A percentile compares a stretch with the other conserved stretches of the same genome.
These are phyloP conservation scores for Penicillium griseofulvum DNA, from an alignment of 2,329 filamentous ascomycete genomes.

Conservation along the genomic window DNA sequence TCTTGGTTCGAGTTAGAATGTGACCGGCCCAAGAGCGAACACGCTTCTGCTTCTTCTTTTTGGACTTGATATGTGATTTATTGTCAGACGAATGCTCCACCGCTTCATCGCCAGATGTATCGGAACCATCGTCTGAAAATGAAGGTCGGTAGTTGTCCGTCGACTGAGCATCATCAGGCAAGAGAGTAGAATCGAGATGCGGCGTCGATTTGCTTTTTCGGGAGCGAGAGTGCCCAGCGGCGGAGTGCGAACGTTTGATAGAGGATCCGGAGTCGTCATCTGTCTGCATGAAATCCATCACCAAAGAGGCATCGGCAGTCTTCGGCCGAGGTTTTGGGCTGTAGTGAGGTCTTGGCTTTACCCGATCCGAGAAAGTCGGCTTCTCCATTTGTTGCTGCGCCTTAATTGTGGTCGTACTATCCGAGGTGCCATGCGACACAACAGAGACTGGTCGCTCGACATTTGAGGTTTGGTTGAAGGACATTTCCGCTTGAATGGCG, in stretches of 20 bases:
- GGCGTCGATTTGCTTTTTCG: conserved; percentile 33
- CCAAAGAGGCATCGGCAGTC: conserved; percentile 44
- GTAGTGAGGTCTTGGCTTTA: conserved; percentile 30
- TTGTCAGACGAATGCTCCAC: conserved; percentile 26
- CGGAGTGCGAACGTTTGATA: conserved; percentile 43
- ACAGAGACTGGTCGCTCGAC: conserved; percentile 79
- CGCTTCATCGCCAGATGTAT: conserved; percentile 26
- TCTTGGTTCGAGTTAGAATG: conserved; percentile 48
- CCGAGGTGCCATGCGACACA: conserved; percentile 80
- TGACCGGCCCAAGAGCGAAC: conserved; percentile 63
- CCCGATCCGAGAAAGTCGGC: conserved; percentile 39
- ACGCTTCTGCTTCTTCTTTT: conserved; percentile 65
- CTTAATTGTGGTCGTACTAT: conserved; percentile 66
- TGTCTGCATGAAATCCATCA: conserved; percentile 25
- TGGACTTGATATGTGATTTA: conserved; percentile 35
- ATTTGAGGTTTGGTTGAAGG: conserved; percentile 33
- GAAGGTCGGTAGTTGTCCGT: conserved; percentile 26
- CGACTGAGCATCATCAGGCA: conserved; percentile 22
- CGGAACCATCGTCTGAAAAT: conserved; percentile 33
- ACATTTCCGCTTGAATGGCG: conserved; percentile 14
- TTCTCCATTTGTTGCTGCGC: conserved; percentile 59
- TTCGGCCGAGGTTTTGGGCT: conserved; percentile 39
- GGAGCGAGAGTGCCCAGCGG: conserved; percentile 35
- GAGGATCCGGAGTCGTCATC: conserved; percentile 17
- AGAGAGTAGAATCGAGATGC: conserved; percentile 27